Conservation (phyloP, 345 rosid species). For the Populus deltoides region DNA sequence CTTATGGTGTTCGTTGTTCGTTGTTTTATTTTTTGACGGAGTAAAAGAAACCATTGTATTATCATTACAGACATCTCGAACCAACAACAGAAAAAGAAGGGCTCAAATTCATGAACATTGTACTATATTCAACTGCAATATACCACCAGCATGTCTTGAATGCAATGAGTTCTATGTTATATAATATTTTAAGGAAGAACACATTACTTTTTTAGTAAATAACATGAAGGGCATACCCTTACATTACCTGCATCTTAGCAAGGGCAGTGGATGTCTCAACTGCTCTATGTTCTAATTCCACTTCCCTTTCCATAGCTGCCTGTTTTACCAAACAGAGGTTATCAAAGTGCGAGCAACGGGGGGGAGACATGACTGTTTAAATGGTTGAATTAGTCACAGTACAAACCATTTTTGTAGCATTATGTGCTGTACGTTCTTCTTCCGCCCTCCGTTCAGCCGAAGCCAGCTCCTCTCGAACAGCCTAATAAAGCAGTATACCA, state of each 20-base stretch:
- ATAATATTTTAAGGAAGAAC: background rate
- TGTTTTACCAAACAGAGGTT: slow-evolving; percentile 31
- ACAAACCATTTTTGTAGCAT: slow-evolving; percentile 88
- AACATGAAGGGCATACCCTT: slow-evolving; percentile 14
- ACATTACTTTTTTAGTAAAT: background rate
- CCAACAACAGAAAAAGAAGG: background rate
- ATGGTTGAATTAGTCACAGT: slow-evolving; percentile 11
- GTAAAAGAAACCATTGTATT: background rate
- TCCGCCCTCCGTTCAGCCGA: slow-evolving; percentile 91
- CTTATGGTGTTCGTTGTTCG: no score
- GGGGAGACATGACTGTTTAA: slow-evolving; percentile 2
- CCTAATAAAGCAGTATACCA: slow-evolving; percentile 43
- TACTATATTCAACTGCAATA: background rate
- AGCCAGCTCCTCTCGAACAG: slow-evolving; percentile 92
- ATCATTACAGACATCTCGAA: background rate
- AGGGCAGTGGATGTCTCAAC: slow-evolving; percentile 91
- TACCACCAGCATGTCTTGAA: background rate
- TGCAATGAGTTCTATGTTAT: background rate
- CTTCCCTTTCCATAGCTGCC: slow-evolving; percentile 98
- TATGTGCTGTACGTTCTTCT: slow-evolving; percentile 89
- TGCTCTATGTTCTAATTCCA: slow-evolving; percentile 90
- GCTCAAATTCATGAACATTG: background rate
- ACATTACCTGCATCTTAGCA: slow-evolving; percentile 86
- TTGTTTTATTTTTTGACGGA: background rate
- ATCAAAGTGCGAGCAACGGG: background rate